A percentile compares a stretch with the other conserved stretches of the same genome.
These are phyloP conservation scores for Microthlaspi erraticum DNA, from an alignment of 345 rosid genomes.

Conservation along the genomic window DNA sequence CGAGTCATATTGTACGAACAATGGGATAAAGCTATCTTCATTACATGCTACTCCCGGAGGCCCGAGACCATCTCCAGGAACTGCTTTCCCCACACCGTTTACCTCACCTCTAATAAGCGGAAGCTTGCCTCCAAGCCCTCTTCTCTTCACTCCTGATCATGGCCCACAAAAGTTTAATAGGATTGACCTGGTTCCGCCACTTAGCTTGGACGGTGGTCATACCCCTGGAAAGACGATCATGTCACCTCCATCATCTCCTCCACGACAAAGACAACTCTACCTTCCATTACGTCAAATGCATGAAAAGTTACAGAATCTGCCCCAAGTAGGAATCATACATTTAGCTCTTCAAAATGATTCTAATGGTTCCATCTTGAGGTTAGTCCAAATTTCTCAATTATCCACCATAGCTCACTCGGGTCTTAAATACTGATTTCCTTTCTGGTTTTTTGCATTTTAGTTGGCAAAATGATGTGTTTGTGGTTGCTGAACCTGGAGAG, in stretches of 20 bases:
- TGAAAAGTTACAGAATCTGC: conserved; percentile 85
- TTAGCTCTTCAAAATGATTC: conserved; percentile 88
- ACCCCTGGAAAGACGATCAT: conserved; percentile 58
- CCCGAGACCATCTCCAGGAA: conserved; percentile 56
- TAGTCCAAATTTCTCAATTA: conserved; percentile 34
- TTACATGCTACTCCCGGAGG: conserved; percentile 62
- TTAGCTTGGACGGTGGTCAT: conserved; percentile 85
- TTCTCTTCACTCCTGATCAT: conserved; percentile 80
- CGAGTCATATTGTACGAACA: conserved; percentile 78
- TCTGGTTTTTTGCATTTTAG: conserved; percentile 33
- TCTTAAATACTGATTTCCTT: conserved; percentile 16
- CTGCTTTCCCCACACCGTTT: conserved; percentile 85
- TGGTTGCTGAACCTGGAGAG: conserved; percentile 98
- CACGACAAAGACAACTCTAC: conserved; percentile 68
- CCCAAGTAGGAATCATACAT: conserved; percentile 95
- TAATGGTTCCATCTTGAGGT: conserved; percentile 84
- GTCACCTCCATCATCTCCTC: conserved; percentile 84
- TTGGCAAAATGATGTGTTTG: conserved; percentile 98
- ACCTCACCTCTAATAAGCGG: conserved; percentile 85
- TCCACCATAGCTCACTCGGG: not conserved
- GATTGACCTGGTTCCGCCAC: conserved; percentile 90
- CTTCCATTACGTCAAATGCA: conserved; percentile 78
- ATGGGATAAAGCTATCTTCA: conserved; percentile 71
- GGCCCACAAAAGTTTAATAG: conserved; percentile 71
- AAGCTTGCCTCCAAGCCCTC: conserved; percentile 95